Percentiles rank a stretch among this genome's conserved stretches.
These are phyloP conservation scores for Solanum hybrid DNA, from an alignment of 305 asterid genomes.

Conservation along the genomic window DNA sequence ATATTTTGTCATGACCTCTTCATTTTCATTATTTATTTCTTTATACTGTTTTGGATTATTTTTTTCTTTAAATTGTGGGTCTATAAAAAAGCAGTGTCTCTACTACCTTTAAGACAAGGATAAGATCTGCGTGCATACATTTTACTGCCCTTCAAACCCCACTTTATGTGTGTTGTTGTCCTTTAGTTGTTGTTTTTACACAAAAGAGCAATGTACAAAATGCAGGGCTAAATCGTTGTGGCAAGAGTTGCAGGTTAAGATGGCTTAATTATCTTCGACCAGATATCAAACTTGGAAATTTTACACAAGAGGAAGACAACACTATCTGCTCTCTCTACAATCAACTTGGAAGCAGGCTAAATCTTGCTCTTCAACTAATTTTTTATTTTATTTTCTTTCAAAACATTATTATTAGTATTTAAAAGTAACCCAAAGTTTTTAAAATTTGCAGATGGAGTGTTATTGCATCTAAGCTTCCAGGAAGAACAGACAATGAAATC, in stretches of 20 bases:
- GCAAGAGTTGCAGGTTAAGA: slow-evolving; percentile 21
- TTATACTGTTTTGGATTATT: background rate
- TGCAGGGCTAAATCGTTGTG: slow-evolving; percentile 18
- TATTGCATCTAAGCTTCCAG: slow-evolving; percentile 23
- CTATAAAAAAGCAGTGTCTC: background rate
- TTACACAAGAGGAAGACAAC: slow-evolving; percentile 18
- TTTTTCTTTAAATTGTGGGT: background rate
- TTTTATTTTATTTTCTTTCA: background rate
- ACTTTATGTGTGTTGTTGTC: background rate
- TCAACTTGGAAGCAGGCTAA: slow-evolving; percentile 22
- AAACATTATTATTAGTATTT: background rate
- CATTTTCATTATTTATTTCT: background rate
- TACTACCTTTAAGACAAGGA: background rate
- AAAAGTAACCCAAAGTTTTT: background rate
- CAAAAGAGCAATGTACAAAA: background rate
- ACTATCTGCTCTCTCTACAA: slow-evolving; percentile 10
- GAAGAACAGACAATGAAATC: slow-evolving; percentile 29
- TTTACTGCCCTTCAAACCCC: background rate
- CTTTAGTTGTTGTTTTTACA: background rate
- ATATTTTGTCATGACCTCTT: background rate
- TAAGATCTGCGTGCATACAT: background rate
- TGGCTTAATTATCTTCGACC: slow-evolving; percentile 24
- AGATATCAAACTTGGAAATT: slow-evolving; percentile 20
- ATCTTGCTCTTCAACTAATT: background rate
- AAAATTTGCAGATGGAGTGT: slow-evolving; percentile 14